Evolutionary conservation across 139 green algal species (phyloP).

Genomic region (Chlamydomonas eustigma): DNA sequence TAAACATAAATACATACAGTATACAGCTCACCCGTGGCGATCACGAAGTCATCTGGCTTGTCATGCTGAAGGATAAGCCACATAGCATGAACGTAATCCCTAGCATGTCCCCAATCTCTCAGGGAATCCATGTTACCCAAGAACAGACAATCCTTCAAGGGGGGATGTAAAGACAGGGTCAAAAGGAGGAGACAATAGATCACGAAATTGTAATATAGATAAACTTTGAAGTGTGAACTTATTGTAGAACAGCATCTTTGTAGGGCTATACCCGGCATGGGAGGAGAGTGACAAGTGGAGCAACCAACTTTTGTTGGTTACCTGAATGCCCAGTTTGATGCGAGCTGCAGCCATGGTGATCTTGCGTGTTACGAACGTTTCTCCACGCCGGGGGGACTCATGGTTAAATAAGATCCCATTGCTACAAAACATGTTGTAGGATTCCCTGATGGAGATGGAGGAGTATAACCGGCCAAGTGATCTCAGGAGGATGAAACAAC

Average conservation of each 20-base stretch:
- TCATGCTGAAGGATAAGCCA: slow-evolving; percentile 79
- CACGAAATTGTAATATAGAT: too few relatives aligned
- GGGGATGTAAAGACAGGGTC: not conserved
- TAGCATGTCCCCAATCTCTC: slow-evolving; percentile 76
- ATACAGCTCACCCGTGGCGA: slow-evolving; percentile 52
- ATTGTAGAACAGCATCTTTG: too few relatives aligned
- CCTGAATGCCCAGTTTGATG: slow-evolving; percentile 46
- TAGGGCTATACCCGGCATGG: too few relatives aligned
- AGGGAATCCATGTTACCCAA: slow-evolving; percentile 77
- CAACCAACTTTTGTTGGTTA: not conserved
- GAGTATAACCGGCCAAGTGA: slow-evolving; percentile 29
- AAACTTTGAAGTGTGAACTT: too few relatives aligned
- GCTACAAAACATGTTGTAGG: slow-evolving; percentile 71
- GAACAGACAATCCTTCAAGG: slow-evolving; percentile 48
- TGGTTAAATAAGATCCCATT: slow-evolving; percentile 88
- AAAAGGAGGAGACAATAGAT: too few relatives aligned
- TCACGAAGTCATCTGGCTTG: slow-evolving; percentile 66
- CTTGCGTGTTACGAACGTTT: slow-evolving; percentile 82
- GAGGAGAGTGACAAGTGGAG: too few relatives aligned
- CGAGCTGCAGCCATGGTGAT: slow-evolving; percentile 55
- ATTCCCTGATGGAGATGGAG: slow-evolving; percentile 49
- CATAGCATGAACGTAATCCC: slow-evolving; percentile 74
- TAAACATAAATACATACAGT: too few relatives aligned
- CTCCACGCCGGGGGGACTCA: slow-evolving; percentile 66
- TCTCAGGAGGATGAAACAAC: not conserved